A percentile compares a stretch with the other conserved stretches of the same genome.
phyloP scores from a whole-genome alignment of 345 rosid genomes.

The Lepidium aucheri region DNA sequence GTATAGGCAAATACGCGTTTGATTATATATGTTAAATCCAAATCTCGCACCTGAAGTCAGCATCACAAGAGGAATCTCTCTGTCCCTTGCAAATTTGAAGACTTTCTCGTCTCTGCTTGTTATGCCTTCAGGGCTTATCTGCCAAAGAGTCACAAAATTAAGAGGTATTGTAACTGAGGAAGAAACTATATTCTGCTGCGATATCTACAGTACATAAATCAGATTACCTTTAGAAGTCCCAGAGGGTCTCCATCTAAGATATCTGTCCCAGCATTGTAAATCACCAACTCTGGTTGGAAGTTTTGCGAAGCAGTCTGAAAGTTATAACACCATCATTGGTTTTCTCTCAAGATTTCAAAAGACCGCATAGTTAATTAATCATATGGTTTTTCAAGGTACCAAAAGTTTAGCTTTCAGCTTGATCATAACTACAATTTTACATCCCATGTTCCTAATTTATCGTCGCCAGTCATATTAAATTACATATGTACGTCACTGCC shows the following conservation, averaged over 20 bases:
- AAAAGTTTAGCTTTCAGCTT: not conserved
- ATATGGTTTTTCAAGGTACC: not conserved
- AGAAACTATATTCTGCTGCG: not conserved
- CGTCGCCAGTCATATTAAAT: not conserved
- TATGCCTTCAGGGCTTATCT: constrained; percentile 79
- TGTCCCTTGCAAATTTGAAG: constrained; percentile 66
- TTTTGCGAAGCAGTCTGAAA: constrained; percentile 58
- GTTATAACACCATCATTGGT: not conserved
- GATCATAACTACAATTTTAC: not conserved
- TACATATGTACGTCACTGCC: too few relatives aligned
- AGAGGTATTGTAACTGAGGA: not conserved
- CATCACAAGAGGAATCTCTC: constrained; percentile 72
- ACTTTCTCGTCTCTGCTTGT: constrained; percentile 80
- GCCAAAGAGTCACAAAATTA: constrained; percentile 16
- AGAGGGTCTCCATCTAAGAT: constrained; percentile 95
- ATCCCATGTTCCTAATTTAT: not conserved
- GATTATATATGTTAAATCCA: not conserved
- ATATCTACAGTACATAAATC: not conserved
- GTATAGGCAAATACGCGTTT: not conserved
- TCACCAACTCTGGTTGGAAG: constrained; percentile 68
- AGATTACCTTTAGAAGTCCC: constrained; percentile 66
- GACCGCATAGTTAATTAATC: not conserved
- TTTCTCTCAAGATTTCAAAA: not conserved
- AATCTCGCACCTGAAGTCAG: constrained; percentile 68
- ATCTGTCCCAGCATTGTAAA: constrained; percentile 97